phyloP scores from a whole-genome alignment of 345 rosid genomes.

The Luvunga scandens region DNA sequence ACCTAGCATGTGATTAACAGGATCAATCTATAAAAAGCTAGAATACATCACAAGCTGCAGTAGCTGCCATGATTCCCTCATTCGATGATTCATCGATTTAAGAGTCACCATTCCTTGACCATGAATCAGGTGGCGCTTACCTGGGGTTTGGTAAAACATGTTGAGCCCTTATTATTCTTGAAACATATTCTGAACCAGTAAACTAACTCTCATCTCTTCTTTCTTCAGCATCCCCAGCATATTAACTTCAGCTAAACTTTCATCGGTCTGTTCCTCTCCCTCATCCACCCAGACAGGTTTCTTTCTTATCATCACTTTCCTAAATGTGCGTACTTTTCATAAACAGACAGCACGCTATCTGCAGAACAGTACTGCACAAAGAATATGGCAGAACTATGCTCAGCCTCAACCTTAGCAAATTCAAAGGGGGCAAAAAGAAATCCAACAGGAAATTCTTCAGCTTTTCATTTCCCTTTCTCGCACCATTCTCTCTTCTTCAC shows the following conservation, averaged over 20 bases:
- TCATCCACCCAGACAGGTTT: conserved; percentile 82
- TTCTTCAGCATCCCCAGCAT: conserved; percentile 83
- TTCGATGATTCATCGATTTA: conserved; percentile 34
- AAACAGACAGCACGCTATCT: conserved; percentile 20
- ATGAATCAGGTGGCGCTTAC: conserved; percentile 56
- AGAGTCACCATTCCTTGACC: conserved; percentile 14
- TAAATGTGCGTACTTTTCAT: conserved; percentile 37
- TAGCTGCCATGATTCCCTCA: neutral
- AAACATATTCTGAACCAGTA: conserved; percentile 61
- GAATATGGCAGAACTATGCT: conserved; percentile 40
- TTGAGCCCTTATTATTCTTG: conserved; percentile 63
- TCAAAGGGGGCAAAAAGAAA: conserved; percentile 63
- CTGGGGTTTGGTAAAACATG: conserved; percentile 74
- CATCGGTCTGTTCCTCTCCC: conserved; percentile 54
- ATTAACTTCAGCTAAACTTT: conserved; percentile 56
- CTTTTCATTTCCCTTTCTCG: conserved; percentile 58
- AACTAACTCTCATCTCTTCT: conserved; percentile 61
- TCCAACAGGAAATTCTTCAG: conserved; percentile 63
- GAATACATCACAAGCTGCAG: neutral
- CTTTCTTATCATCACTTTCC: conserved; percentile 31
- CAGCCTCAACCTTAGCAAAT: conserved; percentile 46
- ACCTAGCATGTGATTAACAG: neutral
- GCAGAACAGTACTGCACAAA: neutral
- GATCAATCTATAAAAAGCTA: neutral
- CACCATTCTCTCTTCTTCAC: conserved; percentile 54